Evolutionary conservation across 371 early-diverging fungal genomes (phyloP).

Genomic region (Apophysomyces ossiformis): DNA sequence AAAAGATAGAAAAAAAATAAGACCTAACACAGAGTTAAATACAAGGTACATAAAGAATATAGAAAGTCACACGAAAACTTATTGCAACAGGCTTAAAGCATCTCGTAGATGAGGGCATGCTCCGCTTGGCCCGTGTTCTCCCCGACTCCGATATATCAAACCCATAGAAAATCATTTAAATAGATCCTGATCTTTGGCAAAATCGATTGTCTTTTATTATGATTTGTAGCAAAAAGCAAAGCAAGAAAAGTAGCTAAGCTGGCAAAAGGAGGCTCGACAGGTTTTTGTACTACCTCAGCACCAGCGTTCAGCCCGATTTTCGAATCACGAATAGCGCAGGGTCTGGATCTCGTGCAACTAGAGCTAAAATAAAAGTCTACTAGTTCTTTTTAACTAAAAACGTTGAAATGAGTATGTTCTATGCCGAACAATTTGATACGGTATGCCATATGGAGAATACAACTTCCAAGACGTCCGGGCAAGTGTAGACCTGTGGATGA

Average conservation of each 20-base stretch:
- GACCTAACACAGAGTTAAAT: not conserved
- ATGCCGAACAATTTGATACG: no score
- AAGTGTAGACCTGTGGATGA: no score
- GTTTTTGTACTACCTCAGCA: no score
- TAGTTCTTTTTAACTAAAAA: no score
- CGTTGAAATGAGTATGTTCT: no score
- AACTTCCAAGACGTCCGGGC: no score
- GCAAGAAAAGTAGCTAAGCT: no score
- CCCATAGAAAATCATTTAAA: not conserved
- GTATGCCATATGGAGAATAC: no score
- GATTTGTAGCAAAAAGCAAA: not conserved
- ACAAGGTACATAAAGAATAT: not conserved
- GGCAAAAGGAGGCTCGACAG: no score
- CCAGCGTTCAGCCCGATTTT: not conserved
- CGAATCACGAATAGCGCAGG: not conserved
- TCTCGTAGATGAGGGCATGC: not conserved
- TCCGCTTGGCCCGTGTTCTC: conserved; percentile 3
- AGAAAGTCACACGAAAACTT: not conserved
- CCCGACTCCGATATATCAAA: conserved; percentile 2
- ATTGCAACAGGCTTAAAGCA: not conserved
- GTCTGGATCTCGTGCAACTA: not conserved
- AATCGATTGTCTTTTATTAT: not conserved
- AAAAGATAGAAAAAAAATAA: not conserved
- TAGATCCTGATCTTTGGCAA: not conserved
- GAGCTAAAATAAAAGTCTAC: not conserved